phyloP scores from a whole-genome alignment of 805 yeast genomes.

The Saccharomyces cerevisiae region DNA sequence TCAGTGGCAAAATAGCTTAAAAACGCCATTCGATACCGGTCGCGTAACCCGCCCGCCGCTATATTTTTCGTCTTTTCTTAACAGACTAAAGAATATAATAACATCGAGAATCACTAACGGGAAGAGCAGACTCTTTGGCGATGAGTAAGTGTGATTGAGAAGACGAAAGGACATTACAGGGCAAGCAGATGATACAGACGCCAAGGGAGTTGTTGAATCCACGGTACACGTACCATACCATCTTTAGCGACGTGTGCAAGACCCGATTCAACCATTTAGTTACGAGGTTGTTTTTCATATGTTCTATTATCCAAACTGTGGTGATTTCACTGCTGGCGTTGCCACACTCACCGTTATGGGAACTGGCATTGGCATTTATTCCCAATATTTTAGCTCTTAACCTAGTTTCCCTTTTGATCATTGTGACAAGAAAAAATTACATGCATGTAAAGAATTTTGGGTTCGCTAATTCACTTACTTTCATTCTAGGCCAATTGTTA shows the following conservation, averaged over 20 bases:
- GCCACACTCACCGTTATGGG: conserved; percentile 17
- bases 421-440: conserved; percentile 35
- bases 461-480: conserved; percentile 19
- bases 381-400: conserved; percentile 24
- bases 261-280: conserved; percentile 34
- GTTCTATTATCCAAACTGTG: conserved; percentile 24
- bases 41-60: neutral
- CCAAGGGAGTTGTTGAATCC: conserved; percentile 8
- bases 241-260: conserved; percentile 36
- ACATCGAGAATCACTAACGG: neutral
- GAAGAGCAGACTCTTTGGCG: neutral
- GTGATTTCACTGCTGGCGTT: conserved; percentile 18
- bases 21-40: neutral
- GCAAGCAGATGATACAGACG: neutral
- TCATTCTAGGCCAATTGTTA: conserved; percentile 23
- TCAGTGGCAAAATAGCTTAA: conserved; percentile 3
- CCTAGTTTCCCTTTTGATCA: conserved; percentile 28
- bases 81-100: neutral
- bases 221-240: conserved; percentile 31
- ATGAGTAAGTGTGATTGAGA: neutral
- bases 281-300: conserved; percentile 29
- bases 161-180: neutral
- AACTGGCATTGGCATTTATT: conserved; percentile 20
- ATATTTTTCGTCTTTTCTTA: neutral
- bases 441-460: conserved; percentile 32